Evolutionary conservation across 164 flowering plant genomes (phyloP).

Genomic region (Malania oleifera): DNA sequence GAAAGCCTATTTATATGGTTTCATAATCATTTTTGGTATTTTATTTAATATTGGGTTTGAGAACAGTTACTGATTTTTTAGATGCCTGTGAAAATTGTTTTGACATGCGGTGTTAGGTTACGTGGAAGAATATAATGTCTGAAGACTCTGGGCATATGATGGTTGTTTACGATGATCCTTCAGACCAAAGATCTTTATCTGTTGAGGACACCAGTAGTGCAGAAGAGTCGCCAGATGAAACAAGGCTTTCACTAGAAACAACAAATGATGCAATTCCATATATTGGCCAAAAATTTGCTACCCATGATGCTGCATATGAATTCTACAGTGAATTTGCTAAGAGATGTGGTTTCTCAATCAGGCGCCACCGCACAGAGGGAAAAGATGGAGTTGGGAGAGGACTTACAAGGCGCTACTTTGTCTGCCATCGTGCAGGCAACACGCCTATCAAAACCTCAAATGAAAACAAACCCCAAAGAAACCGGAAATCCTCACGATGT

Average conservation of each 20-base stretch:
- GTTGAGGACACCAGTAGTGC: slow-evolving; percentile 79
- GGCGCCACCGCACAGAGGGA: slow-evolving; percentile 91
- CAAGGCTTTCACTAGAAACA: slow-evolving; percentile 65
- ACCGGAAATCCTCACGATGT: slow-evolving; percentile 86
- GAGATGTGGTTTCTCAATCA: slow-evolving; percentile 82
- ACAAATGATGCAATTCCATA: slow-evolving; percentile 62
- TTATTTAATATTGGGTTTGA: not conserved
- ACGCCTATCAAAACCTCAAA: slow-evolving; percentile 67
- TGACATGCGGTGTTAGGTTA: slow-evolving; percentile 7
- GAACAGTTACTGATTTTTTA: not conserved
- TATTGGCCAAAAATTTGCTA: slow-evolving; percentile 74
- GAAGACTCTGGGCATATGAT: slow-evolving; percentile 56
- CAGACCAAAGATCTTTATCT: slow-evolving; percentile 79
- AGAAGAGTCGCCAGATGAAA: slow-evolving; percentile 77
- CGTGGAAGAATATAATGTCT: slow-evolving; percentile 36
- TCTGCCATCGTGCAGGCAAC: slow-evolving; percentile 94
- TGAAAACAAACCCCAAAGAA: slow-evolving; percentile 78
- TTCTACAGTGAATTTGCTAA: slow-evolving; percentile 85
- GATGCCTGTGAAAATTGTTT: not conserved
- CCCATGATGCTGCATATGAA: slow-evolving; percentile 93
- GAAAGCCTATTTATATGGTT: no score
- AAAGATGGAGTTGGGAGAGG: slow-evolving; percentile 97
- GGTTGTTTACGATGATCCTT: slow-evolving; percentile 66
- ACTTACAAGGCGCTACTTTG: slow-evolving; percentile 86
- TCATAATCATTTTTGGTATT: not conserved